These are phyloP conservation scores for Penicillium daleae DNA, from an alignment of 495 filamentous ascomycete species.

Conservation along the genomic window DNA sequence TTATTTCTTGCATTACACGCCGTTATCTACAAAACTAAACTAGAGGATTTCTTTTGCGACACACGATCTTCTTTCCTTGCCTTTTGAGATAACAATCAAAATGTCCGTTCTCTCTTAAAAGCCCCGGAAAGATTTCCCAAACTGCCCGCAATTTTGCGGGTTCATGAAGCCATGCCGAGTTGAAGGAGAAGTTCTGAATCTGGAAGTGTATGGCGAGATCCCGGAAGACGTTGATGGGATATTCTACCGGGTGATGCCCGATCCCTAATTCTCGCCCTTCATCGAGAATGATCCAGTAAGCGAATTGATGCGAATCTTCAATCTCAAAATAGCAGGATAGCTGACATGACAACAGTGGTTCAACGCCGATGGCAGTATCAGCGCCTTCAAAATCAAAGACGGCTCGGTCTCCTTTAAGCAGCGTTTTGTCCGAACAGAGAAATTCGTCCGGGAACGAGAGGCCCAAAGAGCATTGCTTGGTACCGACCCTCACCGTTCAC, in stretches of 20 bases:
- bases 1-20: no score
- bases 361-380: constrained; percentile 47
- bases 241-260: background rate
- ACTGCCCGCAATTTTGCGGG: background rate
- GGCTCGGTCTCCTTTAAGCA: constrained; percentile 55
- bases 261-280: background rate
- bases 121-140: no score
- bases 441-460: constrained; percentile 45
- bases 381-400: constrained; percentile 54
- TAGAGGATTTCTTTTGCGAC: no score
- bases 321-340: no score
- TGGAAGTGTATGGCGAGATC: background rate
- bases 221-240: background rate
- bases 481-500: no score
- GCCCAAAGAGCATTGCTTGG: constrained; percentile 46
- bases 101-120: no score
- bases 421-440: constrained; percentile 57
- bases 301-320: no score
- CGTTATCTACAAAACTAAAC: no score
- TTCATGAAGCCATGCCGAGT: background rate
- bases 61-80: no score
- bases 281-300: background rate
- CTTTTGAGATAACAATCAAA: no score
- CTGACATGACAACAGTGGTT: no score
- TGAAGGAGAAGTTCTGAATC: background rate